These are phyloP conservation scores for Silene noctiflora DNA, from an alignment of 179 eudicot species.

Conservation along the genomic window DNA sequence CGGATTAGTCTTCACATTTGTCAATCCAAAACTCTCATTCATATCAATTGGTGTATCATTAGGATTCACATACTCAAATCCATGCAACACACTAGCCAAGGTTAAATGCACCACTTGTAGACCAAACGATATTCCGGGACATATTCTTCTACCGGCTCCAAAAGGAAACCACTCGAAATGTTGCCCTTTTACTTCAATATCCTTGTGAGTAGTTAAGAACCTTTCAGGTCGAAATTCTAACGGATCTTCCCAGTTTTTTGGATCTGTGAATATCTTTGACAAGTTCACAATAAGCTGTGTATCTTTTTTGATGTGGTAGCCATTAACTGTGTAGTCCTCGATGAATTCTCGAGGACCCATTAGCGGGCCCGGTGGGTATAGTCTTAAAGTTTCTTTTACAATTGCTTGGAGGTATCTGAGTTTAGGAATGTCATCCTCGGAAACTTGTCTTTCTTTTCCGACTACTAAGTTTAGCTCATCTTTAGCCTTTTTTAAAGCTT, in stretches of 20 bases:
- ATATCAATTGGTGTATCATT: constrained; percentile 21
- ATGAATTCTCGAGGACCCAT: constrained; percentile 22
- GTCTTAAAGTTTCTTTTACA: constrained; percentile 46
- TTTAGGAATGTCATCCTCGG: constrained; percentile 30
- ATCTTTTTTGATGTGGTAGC: constrained; percentile 32
- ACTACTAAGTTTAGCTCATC: constrained; percentile 24
- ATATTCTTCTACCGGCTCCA: constrained; percentile 40
- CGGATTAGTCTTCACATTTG: neutral
- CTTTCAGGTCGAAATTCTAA: constrained; percentile 46
- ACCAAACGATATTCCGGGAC: constrained; percentile 33
- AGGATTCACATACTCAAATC: constrained; percentile 23
- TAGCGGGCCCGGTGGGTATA: constrained; percentile 41
- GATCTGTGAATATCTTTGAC: constrained; percentile 40
- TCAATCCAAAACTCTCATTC: constrained; percentile 25
- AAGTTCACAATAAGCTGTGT: constrained; percentile 32
- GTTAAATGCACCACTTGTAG: constrained; percentile 25
- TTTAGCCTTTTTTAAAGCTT: constrained; percentile 23
- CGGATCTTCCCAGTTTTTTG: constrained; percentile 33
- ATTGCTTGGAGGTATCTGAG: constrained; percentile 50
- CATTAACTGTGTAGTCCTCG: constrained; percentile 36
- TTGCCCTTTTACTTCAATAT: constrained; percentile 34
- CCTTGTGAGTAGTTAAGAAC: constrained; percentile 32
- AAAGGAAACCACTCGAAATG: constrained; percentile 45
- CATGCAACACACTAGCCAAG: constrained; percentile 36
- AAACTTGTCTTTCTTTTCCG: constrained; percentile 29